Evolutionary conservation across 129 eudicot genomes (phyloP), one percentile per base, ranked within the genome.

Genomic region (Ambrosia trifida): DNA sequence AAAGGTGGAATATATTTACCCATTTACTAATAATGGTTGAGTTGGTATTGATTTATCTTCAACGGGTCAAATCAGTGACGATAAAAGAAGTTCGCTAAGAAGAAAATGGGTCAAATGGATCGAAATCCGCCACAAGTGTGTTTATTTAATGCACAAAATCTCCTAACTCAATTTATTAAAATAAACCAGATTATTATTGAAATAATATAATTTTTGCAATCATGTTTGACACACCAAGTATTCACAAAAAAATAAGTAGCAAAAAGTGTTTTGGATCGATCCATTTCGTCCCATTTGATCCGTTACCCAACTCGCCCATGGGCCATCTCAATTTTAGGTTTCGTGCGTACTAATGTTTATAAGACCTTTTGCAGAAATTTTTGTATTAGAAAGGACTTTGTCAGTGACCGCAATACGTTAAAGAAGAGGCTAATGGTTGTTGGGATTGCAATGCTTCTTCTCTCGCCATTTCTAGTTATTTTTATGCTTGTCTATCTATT

Each of bases 401-500:
- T 90, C 49, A 74, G 86, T 18, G 91, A 90, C 76, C 86, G 86
- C 11, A 57, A 70, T 36, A 82, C 94, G 28, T 73, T 94, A 72
- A 87, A 82, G 93, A 94, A 80, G 84, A 80, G 89, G 72, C 86
- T 94, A 72, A 80, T 90, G 79, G 72, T 87, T 54, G 97, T 90
- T 68, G 99, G 99, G 51, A 69, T 90, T 58, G 87, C 75, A 11
- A 81, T 90, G 97, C 89, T 94, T 66, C 87, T 94, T 12, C 94
- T 94, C 35, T 94, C 99, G 69, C 99, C 99, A 13, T 94, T 90
- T 77, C 83, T 87, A 20, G 87, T 94, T 64, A 89, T 94, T 53
- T 94, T 89, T 82, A 90, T 94, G 96, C 87, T 94, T 70, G 97
- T 90, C 16, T 90, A 87, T 85, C 96, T 90, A 64, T 94, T 94